Evolutionary conservation across 1,284 basidiomycete species (phyloP), one percentile per base, ranked within the genome.

Genomic region (Puccinia coronata): DNA sequence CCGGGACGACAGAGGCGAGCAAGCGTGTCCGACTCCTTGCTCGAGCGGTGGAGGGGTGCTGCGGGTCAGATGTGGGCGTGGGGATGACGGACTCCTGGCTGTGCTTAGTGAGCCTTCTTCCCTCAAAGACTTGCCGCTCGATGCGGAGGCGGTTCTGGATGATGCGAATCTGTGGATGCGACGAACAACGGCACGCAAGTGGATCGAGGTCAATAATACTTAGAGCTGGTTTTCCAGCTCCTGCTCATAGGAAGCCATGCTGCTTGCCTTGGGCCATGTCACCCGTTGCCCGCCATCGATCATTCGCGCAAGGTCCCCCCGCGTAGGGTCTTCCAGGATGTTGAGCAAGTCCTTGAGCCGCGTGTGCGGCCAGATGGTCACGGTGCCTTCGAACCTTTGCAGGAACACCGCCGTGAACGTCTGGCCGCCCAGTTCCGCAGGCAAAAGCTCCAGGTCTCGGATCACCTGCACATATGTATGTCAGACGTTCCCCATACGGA

Each of bases 321-420:
- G 78, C 67, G 85, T 84, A 14, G 85, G 85, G 59, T 97, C 95
- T 61, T 91, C 92, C 57, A 98, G 87, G 59, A 97, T 90, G 67
- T 89, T 90, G 77, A 93, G 86, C 93, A 93, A 96, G 84, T 96
- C 94, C 90, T 92, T 83, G 0, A 83, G 25, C 79, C 74, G 55
- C 8, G 93, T 95, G 84, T 91, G 90, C 0, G 95, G 95, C 91
- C 93, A 95, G 82, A 98, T 93, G 0, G 84, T 88, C 80, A 88
- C 83, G 61, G 86, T 86, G 2, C 93, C 92, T 85, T 93, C 93
- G 84, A 94, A 95, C 73, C 92, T 89, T 86, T 97, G 95, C 72
- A 97, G 87, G 86, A 97, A 98, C 8, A 98, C 93, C 83, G 92
- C 92, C 2, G 93, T 94, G 95, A 95, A 98, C 86, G 97, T 95